Evolutionary conservation across 116 monocot genomes (phyloP).

Genomic region (Zostera marina): DNA sequence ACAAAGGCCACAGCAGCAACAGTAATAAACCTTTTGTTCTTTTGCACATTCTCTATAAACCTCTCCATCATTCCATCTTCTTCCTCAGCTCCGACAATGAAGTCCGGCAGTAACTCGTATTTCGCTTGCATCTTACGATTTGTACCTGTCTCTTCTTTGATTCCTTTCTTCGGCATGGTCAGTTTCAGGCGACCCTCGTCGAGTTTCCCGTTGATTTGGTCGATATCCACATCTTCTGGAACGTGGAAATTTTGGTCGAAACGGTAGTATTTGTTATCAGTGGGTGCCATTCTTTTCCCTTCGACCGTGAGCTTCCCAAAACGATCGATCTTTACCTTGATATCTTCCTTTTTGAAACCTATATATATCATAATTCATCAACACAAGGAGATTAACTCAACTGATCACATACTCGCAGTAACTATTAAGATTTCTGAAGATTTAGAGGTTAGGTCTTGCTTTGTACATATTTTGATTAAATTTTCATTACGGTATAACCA

Average conservation of each 20-base stretch:
- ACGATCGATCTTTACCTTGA: constrained; percentile 37
- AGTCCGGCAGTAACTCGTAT: neutral
- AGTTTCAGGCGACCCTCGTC: constrained; percentile 26
- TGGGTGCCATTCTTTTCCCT: constrained; percentile 11
- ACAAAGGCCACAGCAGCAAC: constrained; percentile 22
- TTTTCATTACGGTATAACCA: too few species aligned
- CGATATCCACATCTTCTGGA: constrained; percentile 33
- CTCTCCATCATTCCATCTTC: constrained; percentile 9
- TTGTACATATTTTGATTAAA: too few species aligned
- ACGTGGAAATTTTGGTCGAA: constrained; percentile 16
- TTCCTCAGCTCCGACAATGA: neutral
- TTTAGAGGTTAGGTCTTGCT: too few species aligned
- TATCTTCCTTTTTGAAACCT: constrained; percentile 51
- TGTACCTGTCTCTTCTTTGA: neutral
- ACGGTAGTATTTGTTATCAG: neutral
- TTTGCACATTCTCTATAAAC: constrained; percentile 22
- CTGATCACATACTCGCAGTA: too few species aligned
- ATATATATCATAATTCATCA: constrained; percentile 1
- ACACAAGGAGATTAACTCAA: neutral
- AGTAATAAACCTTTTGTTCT: constrained; percentile 25
- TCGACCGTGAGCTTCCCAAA: constrained; percentile 27
- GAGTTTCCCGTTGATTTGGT: constrained; percentile 32
- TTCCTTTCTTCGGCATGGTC: constrained; percentile 22
- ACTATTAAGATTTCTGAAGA: too few species aligned
- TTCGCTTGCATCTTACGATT: too few species aligned